Evolutionary conservation across 768 basidiomycete genomes (phyloP), one percentile per base, ranked within the genome.

Genomic region (Termitomyces sp.): DNA sequence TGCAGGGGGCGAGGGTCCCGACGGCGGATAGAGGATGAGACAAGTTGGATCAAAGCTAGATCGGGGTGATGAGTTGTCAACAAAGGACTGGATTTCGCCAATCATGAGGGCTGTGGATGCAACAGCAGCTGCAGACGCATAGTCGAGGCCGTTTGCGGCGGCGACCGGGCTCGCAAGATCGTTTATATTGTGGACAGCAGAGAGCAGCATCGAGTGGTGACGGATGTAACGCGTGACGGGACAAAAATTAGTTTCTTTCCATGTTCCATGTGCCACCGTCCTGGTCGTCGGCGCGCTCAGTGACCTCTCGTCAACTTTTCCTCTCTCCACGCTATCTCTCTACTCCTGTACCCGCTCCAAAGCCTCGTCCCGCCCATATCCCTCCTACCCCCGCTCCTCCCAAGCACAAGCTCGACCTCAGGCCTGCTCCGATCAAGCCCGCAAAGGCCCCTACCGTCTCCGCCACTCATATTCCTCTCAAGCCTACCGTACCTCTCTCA

Each of bases 341-440:
- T 46, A 41, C 57, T 34, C 50, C 52, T 37, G 62, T 65, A 41
- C 63, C 69, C 50, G 51, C 70, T 40, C 59, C 56, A 54, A 55
- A 57, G 51, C 17, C 66, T 5, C 40, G 62, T 3, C 40, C 59
- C 4, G 1, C 53, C 14, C 5, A 28, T n/a, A 15, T 42, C 3
- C 54, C 42, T 3, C 45, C 45, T 2, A 35, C 42, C n/a, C 32
- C 57, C 19, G 26, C 56, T 6, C 77, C 73, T 54, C 68, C 68
- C 17, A 77, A 85, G 66, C 66, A 63, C 38, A 75, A 82, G 66
- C 70, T 87, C 48, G 83, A 86, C 56, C 71, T 88, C 15, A 79
- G 82, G 22, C 88, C 88, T 1, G 82, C 72, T 2, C 88, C 87
- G 26, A 70, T 86, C 47, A 83, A 81, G 56, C 72, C 56, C 6